Conservation (phyloP, 2,329 filamentous ascomycete genomes). For the Chlorencoelia australis region DNA sequence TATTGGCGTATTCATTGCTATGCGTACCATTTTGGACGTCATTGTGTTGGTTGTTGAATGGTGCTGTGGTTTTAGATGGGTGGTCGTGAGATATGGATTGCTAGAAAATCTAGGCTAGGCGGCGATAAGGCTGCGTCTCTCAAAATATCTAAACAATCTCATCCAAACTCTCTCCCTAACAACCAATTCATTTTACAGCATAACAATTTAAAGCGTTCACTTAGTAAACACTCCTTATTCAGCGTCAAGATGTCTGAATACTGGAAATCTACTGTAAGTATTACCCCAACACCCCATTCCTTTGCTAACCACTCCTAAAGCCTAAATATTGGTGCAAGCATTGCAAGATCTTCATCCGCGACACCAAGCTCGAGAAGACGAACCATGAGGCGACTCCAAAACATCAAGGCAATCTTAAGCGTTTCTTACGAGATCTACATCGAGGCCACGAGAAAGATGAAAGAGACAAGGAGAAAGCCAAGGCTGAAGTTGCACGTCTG, state of each 20-base stretch:
- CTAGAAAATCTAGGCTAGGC: neutral
- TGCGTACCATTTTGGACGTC: conserved; percentile 18
- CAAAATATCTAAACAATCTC: too few relatives aligned
- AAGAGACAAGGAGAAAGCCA: conserved; percentile 72
- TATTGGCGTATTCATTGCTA: conserved; percentile 15
- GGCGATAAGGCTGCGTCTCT: neutral
- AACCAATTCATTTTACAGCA: too few relatives aligned
- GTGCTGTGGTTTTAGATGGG: neutral
- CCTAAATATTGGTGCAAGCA: conserved; percentile 98
- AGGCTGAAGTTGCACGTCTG: conserved; percentile 74
- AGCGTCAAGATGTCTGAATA: conserved; percentile 77
- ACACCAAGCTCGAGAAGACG: conserved; percentile 79
- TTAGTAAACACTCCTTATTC: too few relatives aligned
- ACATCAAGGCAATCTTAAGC: conserved; percentile 79
- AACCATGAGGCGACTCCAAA: conserved; percentile 83
- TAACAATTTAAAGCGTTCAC: too few relatives aligned
- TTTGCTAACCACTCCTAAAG: conserved; percentile 26
- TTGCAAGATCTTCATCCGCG: conserved; percentile 81
- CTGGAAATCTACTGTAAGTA: conserved; percentile 80
- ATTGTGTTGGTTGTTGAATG: conserved; percentile 5
- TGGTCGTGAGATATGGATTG: neutral
- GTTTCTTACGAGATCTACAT: conserved; percentile 82
- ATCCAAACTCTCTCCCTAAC: too few relatives aligned
- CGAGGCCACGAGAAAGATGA: conserved; percentile 71
- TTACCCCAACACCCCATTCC: neutral